phyloP scores from a whole-genome alignment of 331 rosid species.

The Rhamnella rubrinervis region DNA sequence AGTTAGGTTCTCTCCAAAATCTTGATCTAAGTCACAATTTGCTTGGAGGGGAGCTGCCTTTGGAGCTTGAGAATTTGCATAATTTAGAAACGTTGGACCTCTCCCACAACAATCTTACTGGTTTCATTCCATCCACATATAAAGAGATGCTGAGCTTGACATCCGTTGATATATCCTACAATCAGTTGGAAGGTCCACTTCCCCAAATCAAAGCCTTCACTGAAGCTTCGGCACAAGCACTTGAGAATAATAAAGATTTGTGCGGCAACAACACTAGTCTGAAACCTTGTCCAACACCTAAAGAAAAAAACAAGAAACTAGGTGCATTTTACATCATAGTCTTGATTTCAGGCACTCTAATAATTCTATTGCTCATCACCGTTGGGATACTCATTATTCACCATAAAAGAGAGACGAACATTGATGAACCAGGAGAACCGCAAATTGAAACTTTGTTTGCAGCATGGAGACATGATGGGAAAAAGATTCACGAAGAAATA shows the following conservation, averaged over 20 bases:
- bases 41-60: constrained; percentile 31
- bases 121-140: constrained; percentile 32
- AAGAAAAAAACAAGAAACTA: neutral
- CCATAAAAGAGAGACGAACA: neutral
- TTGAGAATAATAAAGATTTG: constrained; percentile 29
- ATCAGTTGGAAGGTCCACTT: constrained; percentile 22
- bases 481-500: constrained; percentile 14
- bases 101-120: constrained; percentile 40
- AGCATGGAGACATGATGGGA: constrained; percentile 7
- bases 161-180: constrained; percentile 21
- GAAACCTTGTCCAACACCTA: constrained; percentile 11
- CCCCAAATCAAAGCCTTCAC: neutral
- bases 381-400: neutral
- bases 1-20: constrained; percentile 8
- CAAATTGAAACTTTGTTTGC: neutral
- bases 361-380: neutral
- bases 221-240: constrained; percentile 3
- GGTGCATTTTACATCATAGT: neutral
- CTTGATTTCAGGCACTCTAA: constrained; percentile 1
- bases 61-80: constrained; percentile 9
- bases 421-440: neutral
- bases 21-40: constrained; percentile 30
- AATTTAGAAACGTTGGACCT: constrained; percentile 31
- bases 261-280: constrained; percentile 27
- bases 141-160: constrained; percentile 8